Conservation (phyloP, 2,329 filamentous ascomycete species). For the Botrytis elliptica region DNA sequence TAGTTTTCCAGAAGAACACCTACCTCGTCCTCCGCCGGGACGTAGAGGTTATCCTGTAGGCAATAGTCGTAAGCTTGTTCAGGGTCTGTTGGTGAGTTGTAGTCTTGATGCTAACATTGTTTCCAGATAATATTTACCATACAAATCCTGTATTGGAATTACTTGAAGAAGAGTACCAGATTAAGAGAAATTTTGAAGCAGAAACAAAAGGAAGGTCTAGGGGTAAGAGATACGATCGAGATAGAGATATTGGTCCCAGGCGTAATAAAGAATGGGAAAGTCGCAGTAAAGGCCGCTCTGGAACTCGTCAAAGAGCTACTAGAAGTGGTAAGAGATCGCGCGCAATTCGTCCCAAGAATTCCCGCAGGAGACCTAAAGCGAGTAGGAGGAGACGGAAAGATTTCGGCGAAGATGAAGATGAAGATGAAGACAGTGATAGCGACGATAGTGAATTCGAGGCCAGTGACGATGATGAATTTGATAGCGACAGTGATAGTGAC, state of each 20-base stretch:
- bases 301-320: neutral
- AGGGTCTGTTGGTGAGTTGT: neutral
- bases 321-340: neutral
- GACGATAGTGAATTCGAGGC: neutral
- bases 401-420: neutral
- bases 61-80: neutral
- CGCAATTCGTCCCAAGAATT: neutral
- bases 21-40: neutral
- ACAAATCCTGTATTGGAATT: slow-evolving; percentile 6
- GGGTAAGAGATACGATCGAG: neutral
- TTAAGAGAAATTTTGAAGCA: neutral
- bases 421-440: slow-evolving; percentile 4
- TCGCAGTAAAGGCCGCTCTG: neutral
- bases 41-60: neutral
- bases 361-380: neutral
- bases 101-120: neutral
- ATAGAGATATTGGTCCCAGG: neutral
- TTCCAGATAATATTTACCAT: neutral
- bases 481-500: neutral
- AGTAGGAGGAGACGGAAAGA: neutral
- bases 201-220: neutral
- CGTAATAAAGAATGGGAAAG: neutral
- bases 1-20: slow-evolving; percentile 10
- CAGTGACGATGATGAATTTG: neutral
- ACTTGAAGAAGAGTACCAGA: slow-evolving; percentile 12